Evolutionary conservation across 768 basidiomycete species (phyloP), one percentile per base, ranked within the genome.

Genomic region (Boletus sensibilis): DNA sequence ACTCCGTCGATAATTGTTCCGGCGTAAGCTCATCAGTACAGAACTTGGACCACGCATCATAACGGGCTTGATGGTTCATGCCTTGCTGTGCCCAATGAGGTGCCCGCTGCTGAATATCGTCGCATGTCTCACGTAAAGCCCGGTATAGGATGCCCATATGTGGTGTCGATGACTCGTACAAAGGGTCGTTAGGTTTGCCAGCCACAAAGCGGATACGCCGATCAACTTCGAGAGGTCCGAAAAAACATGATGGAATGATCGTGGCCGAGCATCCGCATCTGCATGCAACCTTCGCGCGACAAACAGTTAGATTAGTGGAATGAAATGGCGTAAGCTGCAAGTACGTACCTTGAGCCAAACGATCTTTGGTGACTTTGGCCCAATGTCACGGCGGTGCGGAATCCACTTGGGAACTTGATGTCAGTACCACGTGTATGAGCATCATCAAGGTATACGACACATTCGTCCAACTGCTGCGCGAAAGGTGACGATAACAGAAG

Each of bases 181-280:
- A 4, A 5, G 35, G 18, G 7, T 5, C 31, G 0, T 16, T 21
- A 8, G 12, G n/a, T 23, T 68, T 70, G 8, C 40, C 48, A 14
- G 55, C 56, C 20, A 69, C 55, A 7, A 52, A 52, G 38, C 76
- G 74, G 43, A 82, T 80, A 1, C 57, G 55, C 46, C 60, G 61
- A 52, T 77, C 75, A 7, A 80, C 68, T 42, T 81, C 82, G 64
- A 64, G 65, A n/a, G 81, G 75, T 2, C 79, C 80, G 42, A 79
- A 78, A 78, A 58, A 82, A 82, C 55, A 78, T 67, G 25, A 81
- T 62, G 4, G 80, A 76, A 54, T 82, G 81, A 0, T 75, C 77
- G 13, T 68, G 63, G 13, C 81, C 82, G 0, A 82, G 72, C 59
- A 75, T 74, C 14, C 82, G 73, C 81, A 82, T 80, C 10, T 81